Evolutionary conservation across 306 rosid species (phyloP).

Genomic region (Medicago truncatula): MtrunA17r5.0-ANR NC_053045.1:63061501-63062000

Average conservation of each 20-base stretch:
- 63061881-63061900: too few relatives aligned
- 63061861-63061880: too few relatives aligned
- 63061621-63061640: background rate
- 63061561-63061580: background rate
- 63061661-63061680: constrained; percentile 16
- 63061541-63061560: background rate
- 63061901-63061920: too few relatives aligned
- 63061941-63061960: too few relatives aligned
- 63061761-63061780: background rate
- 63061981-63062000: too few relatives aligned
- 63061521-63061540: background rate
- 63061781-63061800: background rate
- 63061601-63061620: background rate
- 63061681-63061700: constrained; percentile 10
- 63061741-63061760: background rate
- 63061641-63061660: background rate
- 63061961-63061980: too few relatives aligned
- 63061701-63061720: background rate
- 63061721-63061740: background rate
- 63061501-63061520: background rate
- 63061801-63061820: background rate
- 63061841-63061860: too few relatives aligned
- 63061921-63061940: too few relatives aligned
- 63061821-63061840: background rate
- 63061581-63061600: background rate